A percentile compares a stretch with the other conserved stretches of the same genome.
Evolutionary conservation across 2,329 filamentous ascomycete species (phyloP).

Genomic region (Pseudogymnoascus sp.): DNA sequence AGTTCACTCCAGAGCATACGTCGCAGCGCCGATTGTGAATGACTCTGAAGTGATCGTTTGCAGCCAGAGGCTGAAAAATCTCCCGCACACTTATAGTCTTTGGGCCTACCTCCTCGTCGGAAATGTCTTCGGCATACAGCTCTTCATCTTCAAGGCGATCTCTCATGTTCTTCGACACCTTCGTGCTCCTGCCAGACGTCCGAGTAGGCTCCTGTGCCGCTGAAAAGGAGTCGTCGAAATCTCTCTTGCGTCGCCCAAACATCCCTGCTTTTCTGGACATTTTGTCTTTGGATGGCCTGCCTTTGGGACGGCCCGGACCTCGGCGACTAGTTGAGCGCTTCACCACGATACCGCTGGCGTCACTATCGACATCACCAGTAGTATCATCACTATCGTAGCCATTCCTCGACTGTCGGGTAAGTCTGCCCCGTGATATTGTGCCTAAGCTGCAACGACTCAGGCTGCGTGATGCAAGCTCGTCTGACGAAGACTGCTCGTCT

Average conservation of each 20-base stretch:
- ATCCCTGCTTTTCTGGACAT: neutral
- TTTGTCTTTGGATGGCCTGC: conserved; percentile 11
- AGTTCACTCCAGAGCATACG: conserved; percentile 52
- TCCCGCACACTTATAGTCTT: conserved; percentile 63
- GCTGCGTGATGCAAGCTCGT: neutral
- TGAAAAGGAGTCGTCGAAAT: conserved; percentile 11
- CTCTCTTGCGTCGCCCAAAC: neutral
- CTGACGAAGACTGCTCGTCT: neutral
- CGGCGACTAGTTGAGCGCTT: conserved; percentile 11
- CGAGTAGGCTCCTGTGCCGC: conserved; percentile 23
- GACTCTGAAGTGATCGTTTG: conserved; percentile 57
- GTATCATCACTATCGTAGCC: neutral
- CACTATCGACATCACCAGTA: neutral
- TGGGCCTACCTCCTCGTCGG: conserved; percentile 32
- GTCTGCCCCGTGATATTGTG: neutral
- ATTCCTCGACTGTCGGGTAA: neutral
- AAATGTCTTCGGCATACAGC: conserved; percentile 42
- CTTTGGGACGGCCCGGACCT: conserved; percentile 10
- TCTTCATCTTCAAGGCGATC: conserved; percentile 43
- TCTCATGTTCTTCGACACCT: conserved; percentile 32
- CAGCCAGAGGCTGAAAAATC: conserved; percentile 55
- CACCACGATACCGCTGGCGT: neutral
- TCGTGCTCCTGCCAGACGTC: conserved; percentile 28
- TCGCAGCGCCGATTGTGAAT: conserved; percentile 67
- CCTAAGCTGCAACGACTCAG: neutral